Conservation (phyloP, 176 grass and related monocot genomes). For the Ananas comosus region DNA sequence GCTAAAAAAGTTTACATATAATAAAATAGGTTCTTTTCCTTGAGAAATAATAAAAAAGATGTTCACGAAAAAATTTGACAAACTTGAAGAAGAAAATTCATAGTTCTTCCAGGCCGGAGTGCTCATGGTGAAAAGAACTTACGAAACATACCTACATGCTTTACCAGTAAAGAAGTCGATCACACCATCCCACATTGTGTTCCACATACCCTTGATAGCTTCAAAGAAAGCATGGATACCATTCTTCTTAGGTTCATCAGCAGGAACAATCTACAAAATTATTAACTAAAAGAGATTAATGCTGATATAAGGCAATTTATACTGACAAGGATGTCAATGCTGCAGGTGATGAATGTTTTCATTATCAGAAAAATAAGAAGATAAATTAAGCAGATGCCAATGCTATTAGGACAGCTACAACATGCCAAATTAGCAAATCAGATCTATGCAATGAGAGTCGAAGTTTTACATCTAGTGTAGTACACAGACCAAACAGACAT, state of each 20-base stretch:
- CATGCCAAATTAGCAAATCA: background rate
- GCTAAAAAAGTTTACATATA: background rate
- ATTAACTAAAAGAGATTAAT: conserved; percentile 3
- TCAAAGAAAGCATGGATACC: conserved; percentile 43
- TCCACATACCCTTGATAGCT: conserved; percentile 31
- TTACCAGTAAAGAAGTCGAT: conserved; percentile 57
- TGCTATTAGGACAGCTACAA: background rate
- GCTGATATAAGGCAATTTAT: background rate
- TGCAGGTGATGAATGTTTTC: background rate
- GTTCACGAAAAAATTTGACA: background rate
- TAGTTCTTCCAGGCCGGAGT: no score
- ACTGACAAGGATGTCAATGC: no score
- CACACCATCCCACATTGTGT: conserved; percentile 27
- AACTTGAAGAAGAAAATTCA: background rate
- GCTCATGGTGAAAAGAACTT: background rate
- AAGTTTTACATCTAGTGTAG: no score
- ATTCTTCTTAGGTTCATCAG: conserved; percentile 26
- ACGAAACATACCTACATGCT: conserved; percentile 47
- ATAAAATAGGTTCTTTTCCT: no score
- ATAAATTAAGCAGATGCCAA: background rate
- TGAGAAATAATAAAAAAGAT: background rate
- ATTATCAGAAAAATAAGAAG: background rate
- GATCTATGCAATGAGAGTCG: no score
- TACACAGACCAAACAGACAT: no score
- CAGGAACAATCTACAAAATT: conserved; percentile 40